Conservation (phyloP, 164 flowering plant genomes). For the Stephania japonica region DNA sequence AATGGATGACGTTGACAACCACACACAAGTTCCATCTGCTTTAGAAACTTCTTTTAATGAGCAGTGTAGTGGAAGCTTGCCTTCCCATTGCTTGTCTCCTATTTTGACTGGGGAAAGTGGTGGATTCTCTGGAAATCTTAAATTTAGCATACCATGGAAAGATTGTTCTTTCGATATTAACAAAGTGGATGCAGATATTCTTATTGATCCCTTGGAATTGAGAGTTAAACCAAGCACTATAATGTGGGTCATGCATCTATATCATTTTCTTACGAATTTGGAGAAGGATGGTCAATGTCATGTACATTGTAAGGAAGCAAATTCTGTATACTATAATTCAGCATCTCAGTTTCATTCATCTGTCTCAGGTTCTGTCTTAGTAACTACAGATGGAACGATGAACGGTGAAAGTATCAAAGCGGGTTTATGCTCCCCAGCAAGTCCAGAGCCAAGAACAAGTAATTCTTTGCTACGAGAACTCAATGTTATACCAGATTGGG, state of each 20-base stretch:
- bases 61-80: slow-evolving; percentile 20
- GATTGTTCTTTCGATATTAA: slow-evolving; percentile 79
- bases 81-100: slow-evolving; percentile 34
- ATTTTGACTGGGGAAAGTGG: slow-evolving; percentile 60
- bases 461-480: slow-evolving; percentile 47
- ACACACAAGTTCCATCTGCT: slow-evolving; percentile 19
- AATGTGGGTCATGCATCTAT: slow-evolving; percentile 49
- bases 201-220: slow-evolving; percentile 56
- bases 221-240: slow-evolving; percentile 63
- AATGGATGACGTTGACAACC: slow-evolving; percentile 37
- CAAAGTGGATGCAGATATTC: slow-evolving; percentile 69
- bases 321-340: slow-evolving; percentile 29
- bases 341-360: slow-evolving; percentile 36
- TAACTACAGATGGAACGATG: slow-evolving; percentile 21
- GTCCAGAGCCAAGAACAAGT: slow-evolving; percentile 23
- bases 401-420: slow-evolving; percentile 18
- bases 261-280: slow-evolving; percentile 35
- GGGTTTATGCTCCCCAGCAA: slow-evolving; percentile 19
- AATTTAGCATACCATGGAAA: slow-evolving; percentile 83
- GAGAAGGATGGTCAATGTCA: slow-evolving; percentile 21
- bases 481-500: slow-evolving; percentile 80
- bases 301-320: slow-evolving; percentile 20
- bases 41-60: slow-evolving; percentile 27
- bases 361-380: slow-evolving; percentile 22
- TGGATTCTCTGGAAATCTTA: slow-evolving; percentile 77